phyloP scores from a whole-genome alignment of 1,139 yeast species.

The Taphrina pruni region DNA sequence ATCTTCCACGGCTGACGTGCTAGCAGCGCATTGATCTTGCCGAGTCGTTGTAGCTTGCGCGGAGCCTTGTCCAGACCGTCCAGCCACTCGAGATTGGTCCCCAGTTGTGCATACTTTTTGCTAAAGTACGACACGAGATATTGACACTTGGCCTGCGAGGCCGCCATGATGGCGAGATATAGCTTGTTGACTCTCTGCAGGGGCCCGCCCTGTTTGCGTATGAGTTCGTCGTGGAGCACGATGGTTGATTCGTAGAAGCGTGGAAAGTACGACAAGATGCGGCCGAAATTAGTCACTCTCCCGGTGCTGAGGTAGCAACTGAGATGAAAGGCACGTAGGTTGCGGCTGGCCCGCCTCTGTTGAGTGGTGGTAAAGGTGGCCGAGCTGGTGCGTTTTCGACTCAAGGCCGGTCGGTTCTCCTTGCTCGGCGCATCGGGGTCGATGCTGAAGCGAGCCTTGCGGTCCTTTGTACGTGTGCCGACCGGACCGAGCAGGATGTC shows the following conservation, averaged over 20 bases:
- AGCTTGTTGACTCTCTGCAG: conserved; percentile 40
- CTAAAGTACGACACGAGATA: conserved; percentile 41
- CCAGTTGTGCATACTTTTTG: conserved; percentile 38
- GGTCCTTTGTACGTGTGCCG: conserved; percentile 5
- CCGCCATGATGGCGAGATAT: conserved; percentile 45
- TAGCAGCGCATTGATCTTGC: conserved; percentile 41
- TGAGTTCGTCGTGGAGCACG: conserved; percentile 39
- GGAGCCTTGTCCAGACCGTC: conserved; percentile 44
- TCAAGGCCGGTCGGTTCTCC: conserved; percentile 31
- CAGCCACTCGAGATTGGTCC: conserved; percentile 43
- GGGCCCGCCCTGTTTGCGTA: conserved; percentile 41
- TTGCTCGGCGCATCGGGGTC: conserved; percentile 9
- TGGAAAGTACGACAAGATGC: conserved; percentile 42
- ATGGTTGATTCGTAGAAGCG: conserved; percentile 41
- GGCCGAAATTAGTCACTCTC: conserved; percentile 42
- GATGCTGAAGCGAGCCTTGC: conserved; percentile 36
- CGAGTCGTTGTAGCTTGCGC: conserved; percentile 40
- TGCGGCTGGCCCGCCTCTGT: conserved; percentile 28
- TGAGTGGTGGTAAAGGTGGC: not conserved
- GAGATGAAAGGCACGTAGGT: conserved; percentile 27
- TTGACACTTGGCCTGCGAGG: conserved; percentile 43
- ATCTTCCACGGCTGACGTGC: conserved; percentile 45
- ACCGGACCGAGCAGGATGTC: conserved; percentile 34
- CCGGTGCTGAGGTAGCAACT: conserved; percentile 40
- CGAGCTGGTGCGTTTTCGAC: conserved; percentile 23